These are phyloP conservation scores for Xylona heveae DNA, from an alignment of 495 filamentous ascomycete genomes.

Conservation along the genomic window DNA sequence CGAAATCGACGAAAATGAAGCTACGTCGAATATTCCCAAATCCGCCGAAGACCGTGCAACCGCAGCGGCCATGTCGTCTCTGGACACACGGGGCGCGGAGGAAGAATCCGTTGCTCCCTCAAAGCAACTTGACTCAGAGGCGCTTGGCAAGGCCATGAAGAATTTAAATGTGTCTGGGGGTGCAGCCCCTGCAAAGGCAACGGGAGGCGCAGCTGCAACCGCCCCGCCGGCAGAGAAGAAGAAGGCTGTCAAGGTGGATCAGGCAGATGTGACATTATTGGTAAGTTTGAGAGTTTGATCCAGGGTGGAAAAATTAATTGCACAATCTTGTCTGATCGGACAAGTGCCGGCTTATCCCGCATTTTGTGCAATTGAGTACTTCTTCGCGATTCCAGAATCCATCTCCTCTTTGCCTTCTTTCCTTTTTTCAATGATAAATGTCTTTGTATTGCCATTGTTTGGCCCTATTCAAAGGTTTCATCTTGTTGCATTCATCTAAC, in stretches of 20 bases:
- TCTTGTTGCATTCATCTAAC: too few species aligned
- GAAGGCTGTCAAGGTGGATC: constrained; percentile 37
- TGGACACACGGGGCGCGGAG: constrained; percentile 35
- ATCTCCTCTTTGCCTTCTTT: too few species aligned
- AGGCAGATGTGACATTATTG: constrained; percentile 42
- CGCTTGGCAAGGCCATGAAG: constrained; percentile 67
- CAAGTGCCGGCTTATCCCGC: too few species aligned
- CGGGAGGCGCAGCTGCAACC: constrained; percentile 14
- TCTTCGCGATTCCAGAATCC: too few species aligned
- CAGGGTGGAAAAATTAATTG: too few species aligned
- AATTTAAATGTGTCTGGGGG: constrained; percentile 17
- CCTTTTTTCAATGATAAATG: too few species aligned
- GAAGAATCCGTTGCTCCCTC: constrained; percentile 19
- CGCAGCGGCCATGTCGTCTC: constrained; percentile 60
- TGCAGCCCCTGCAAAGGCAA: constrained; percentile 6
- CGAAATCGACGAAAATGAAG: constrained; percentile 6
- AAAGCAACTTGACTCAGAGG: constrained; percentile 52
- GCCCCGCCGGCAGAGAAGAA: constrained; percentile 18
- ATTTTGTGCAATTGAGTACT: too few species aligned
- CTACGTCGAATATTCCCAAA: constrained; percentile 16
- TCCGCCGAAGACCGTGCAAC: constrained; percentile 78
- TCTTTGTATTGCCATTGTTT: too few species aligned
- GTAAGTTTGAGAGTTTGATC: too few species aligned
- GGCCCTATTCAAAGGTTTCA: too few species aligned
- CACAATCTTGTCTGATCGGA: too few species aligned